Evolutionary conservation across 192 early-diverging fungal species (phyloP), one percentile per base, ranked within the genome.

Genomic region (Podila verticillata): DNA sequence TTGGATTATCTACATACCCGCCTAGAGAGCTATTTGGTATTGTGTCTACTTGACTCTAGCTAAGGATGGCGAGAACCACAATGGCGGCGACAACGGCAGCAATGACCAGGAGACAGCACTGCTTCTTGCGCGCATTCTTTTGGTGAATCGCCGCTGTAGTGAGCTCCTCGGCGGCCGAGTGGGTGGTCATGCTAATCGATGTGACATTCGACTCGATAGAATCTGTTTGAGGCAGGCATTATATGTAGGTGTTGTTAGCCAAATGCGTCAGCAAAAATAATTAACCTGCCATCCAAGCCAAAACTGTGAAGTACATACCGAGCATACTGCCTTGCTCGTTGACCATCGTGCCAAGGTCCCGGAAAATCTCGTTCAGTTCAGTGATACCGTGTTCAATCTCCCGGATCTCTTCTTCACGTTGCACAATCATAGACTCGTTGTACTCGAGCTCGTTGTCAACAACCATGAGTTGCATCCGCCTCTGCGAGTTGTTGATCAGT

Each of bases 151-250:
- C 90, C 3, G 98, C 98, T n/a, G 83, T 81, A 13, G 88, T 85
- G 64, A 99, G 84, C 73, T 99, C 93, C 30, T 90, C 89, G 0
- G 93, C 86, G 5, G 96, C 97, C n/a, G 87, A 82, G 35, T 92
- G 89, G 30, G 95, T 89, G 64, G 96, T 93, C 66, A 89, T 84
- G 8, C 89, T 85, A 49, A 97, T 94, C 57, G 85, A 89, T 47
- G 91, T 87, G n/a, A 99, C 95, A 80, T 98, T 99, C 24, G 91
- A 88, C 78, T 98, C 95, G 65, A 99, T 99, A 62, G 95, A 97
- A 66, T 98, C 98, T 95, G 66, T 51, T n/a, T 48, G 49, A 28
- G 17, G 8, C n/a, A n/a, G n/a, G n/a, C n/a, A n/a, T n/a, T n/a
- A 51, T 60, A 39, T 51, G 54, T 19, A 24, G 20, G 15, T n/a